Percentiles rank a stretch among this genome's conserved stretches.
phyloP scores from a whole-genome alignment of 129 eudicot species.

The Centella asiatica region DNA sequence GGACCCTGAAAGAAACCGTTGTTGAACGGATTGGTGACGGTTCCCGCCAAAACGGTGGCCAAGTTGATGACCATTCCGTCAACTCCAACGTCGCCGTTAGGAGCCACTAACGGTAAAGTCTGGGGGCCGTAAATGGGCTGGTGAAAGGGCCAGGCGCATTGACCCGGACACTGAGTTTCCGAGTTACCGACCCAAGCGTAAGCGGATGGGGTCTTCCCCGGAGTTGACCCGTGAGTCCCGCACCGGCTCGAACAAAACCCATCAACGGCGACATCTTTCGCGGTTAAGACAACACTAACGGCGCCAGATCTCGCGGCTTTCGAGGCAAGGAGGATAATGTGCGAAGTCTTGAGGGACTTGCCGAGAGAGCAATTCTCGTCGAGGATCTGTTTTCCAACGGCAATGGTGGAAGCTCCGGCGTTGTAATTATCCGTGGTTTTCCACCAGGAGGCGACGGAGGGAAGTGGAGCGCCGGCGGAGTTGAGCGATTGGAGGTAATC shows the following conservation, averaged over 20 bases:
- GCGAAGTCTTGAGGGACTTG: constrained; percentile 30
- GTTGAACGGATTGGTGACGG: constrained; percentile 26
- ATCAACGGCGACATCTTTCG: not conserved
- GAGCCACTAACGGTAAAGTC: constrained; percentile 18
- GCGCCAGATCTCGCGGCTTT: constrained; percentile 10
- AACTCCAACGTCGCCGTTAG: constrained; percentile 33
- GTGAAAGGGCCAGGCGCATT: constrained; percentile 31
- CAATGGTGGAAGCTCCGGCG: constrained; percentile 19
- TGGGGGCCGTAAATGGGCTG: constrained; percentile 15
- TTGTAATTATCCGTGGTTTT: constrained; percentile 51
- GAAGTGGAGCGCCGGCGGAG: constrained; percentile 23
- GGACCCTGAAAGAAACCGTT: constrained; percentile 8
- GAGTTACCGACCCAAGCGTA: constrained; percentile 53
- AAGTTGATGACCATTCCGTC: constrained; percentile 40
- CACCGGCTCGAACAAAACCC: not conserved
- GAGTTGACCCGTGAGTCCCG: not conserved
- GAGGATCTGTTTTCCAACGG: constrained; percentile 41
- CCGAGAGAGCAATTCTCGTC: constrained; percentile 43
- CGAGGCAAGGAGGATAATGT: constrained; percentile 37
- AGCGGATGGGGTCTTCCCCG: not conserved
- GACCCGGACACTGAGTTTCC: constrained; percentile 48
- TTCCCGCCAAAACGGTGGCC: constrained; percentile 30
- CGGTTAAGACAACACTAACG: not conserved
- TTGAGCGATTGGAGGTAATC: constrained; percentile 60
- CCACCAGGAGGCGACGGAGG: constrained; percentile 88